phyloP scores from a whole-genome alignment of 1,139 yeast genomes.

The Suhomyces chickasaworum region DNA sequence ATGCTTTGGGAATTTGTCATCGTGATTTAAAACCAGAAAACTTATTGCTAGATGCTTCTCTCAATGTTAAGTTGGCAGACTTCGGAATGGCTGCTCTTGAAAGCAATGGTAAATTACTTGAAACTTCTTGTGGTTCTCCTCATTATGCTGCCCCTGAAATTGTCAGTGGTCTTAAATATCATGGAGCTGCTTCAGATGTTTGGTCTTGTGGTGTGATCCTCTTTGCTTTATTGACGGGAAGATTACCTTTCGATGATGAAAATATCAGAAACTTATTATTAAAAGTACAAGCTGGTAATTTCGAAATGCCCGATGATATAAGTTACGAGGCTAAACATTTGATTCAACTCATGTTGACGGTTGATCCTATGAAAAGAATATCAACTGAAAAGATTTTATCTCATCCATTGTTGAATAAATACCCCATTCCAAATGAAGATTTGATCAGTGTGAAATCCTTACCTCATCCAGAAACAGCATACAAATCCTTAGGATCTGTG shows the following conservation, averaged over 20 bases:
- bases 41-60: conserved; percentile 62
- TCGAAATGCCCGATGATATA: conserved; percentile 69
- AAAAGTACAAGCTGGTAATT: conserved; percentile 75
- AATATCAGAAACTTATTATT: conserved; percentile 67
- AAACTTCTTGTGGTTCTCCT: conserved; percentile 84
- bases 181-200: conserved; percentile 81
- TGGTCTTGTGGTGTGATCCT: conserved; percentile 87
- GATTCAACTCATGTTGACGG: conserved; percentile 69
- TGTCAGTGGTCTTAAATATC: conserved; percentile 73
- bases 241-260: conserved; percentile 81
- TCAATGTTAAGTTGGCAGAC: conserved; percentile 77
- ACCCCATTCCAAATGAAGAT: conserved; percentile 55
- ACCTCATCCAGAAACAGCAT: conserved; percentile 66
- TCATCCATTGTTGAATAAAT: conserved; percentile 74
- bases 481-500: conserved; percentile 48
- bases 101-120: conserved; percentile 66
- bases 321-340: conserved; percentile 72
- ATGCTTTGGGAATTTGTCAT: conserved; percentile 77
- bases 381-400: conserved; percentile 71
- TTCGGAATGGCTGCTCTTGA: conserved; percentile 89
- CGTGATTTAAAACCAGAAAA: conserved; percentile 84
- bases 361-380: conserved; percentile 76
- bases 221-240: conserved; percentile 76
- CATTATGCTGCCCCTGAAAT: conserved; percentile 90
- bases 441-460: conserved; percentile 53